These are phyloP conservation scores for Sporisorium sorghi DNA, from an alignment of 1,284 basidiomycete genomes.

Conservation along the genomic window DNA sequence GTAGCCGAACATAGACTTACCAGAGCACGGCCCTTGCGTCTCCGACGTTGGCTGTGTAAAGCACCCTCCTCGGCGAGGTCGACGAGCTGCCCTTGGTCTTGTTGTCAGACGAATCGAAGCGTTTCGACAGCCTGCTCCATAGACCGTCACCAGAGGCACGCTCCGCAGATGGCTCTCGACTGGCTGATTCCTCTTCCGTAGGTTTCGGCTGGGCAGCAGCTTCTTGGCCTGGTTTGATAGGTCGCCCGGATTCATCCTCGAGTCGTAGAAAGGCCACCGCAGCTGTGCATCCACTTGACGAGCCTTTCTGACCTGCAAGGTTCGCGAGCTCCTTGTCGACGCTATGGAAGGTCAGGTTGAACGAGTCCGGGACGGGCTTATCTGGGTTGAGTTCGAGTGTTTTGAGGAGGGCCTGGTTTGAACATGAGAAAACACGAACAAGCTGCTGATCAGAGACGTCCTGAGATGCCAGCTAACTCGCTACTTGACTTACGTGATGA, in stretches of 20 bases:
- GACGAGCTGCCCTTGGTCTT: conserved; percentile 13
- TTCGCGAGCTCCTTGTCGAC: conserved; percentile 86
- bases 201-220: not conserved
- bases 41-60: conserved; percentile 97
- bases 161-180: conserved; percentile 8
- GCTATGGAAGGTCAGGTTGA: conserved; percentile 92
- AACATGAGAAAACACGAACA: no score
- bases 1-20: conserved; percentile 42
- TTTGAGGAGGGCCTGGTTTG: conserved; percentile 69
- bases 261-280: conserved; percentile 97
- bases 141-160: conserved; percentile 24
- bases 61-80: conserved; percentile 76
- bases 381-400: conserved; percentile 71
- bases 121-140: conserved; percentile 37
- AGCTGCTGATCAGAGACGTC: no score
- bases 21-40: conserved; percentile 90
- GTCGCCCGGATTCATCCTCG: conserved; percentile 76
- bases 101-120: conserved; percentile 33
- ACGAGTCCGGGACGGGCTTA: conserved; percentile 83
- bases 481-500: conserved; percentile 78
- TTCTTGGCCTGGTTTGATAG: conserved; percentile 41
- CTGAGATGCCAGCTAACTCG: no score
- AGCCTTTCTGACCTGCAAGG: conserved; percentile 86
- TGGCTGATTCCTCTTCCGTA: conserved; percentile 1
- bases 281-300: conserved; percentile 96